Base-by-base conservation (phyloP, 108 stramenopile species). In the Schizochytrium sp. region DNA sequence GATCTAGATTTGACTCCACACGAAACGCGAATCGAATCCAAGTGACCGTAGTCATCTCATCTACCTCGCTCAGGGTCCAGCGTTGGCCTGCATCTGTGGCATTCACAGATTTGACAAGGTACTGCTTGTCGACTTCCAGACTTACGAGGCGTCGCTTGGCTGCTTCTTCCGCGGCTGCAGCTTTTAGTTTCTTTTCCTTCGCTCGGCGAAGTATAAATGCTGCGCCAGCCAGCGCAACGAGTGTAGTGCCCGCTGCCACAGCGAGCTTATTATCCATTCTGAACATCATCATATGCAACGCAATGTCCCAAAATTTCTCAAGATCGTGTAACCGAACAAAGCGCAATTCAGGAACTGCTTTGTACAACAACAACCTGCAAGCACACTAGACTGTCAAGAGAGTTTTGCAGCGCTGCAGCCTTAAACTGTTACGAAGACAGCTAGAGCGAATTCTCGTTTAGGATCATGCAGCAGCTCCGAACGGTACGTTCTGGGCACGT, bases 1-100 rank as follows among this genome's bases (percentile, higher is more conserved):
- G 1, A 28, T 83, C 76, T 1, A 83, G 76, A 8, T 38, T n/a
- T 5, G 38, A 38, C 10, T 83, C 76, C 5, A 83, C 13, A 38
- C 76, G 47, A 10, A 83, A 46, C 17, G 15, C 76, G 40, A 83
- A 49, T 13, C 28, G 53, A 42, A 83, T 83, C 64, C 64, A 69
- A 0, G 64, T 69, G 42, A 69, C 64, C 42, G 19, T 15, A 8
- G 64, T 69, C 64, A 69, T 69, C 28, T 69, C 64, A 44, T 69
- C 64, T 7, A 69, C 64, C 64, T 69, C 64, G 64, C 64, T 69
- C 64, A 69, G 28, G 1, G 15, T 15, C 64, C 64, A 69, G 7
- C 64, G 64, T 44, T 69, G 64, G 10, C 2, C 12, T 8, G 40
- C 12, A 17, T 60, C 28, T 1, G 59, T 60, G 64, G 12, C 64